phyloP scores from a whole-genome alignment of 1,139 yeast genomes.

The Candida smagusa region DNA sequence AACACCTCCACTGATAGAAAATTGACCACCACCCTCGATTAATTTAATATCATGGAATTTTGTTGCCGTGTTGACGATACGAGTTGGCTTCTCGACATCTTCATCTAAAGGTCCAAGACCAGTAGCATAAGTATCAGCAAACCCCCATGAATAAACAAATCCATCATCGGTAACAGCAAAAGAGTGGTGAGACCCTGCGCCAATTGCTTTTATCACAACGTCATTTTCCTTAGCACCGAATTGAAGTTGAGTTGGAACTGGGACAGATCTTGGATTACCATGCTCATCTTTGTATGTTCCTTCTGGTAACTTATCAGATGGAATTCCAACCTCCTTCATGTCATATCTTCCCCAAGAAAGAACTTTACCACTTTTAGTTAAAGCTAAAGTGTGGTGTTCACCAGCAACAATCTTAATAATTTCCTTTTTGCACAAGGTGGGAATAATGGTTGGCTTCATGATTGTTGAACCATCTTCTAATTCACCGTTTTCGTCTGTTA shows the following conservation, averaged over 20 bases:
- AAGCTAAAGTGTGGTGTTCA: constrained; percentile 86
- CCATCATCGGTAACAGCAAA: constrained; percentile 85
- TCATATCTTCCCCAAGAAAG: constrained; percentile 89
- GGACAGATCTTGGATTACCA: constrained; percentile 83
- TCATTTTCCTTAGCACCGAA: constrained; percentile 24
- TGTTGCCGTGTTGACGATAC: constrained; percentile 91
- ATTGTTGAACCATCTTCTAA: constrained; percentile 79
- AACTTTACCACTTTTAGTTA: constrained; percentile 68
- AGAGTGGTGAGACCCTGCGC: constrained; percentile 91
- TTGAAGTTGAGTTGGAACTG: constrained; percentile 68
- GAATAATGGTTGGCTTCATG: constrained; percentile 72
- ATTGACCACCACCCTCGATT: constrained; percentile 94
- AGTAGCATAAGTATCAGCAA: constrained; percentile 92
- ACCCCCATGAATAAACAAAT: constrained; percentile 92
- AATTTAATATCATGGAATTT: constrained; percentile 64
- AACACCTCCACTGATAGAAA: constrained; percentile 80
- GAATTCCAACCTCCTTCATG: constrained; percentile 87
- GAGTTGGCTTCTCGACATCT: constrained; percentile 81
- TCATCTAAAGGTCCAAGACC: constrained; percentile 93
- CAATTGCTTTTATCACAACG: constrained; percentile 56
- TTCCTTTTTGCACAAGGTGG: constrained; percentile 52
- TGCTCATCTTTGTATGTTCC: constrained; percentile 74
- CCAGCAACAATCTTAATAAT: constrained; percentile 79
- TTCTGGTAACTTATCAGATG: constrained; percentile 56
- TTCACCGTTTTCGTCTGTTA: constrained; percentile 50